Evolutionary conservation across 2,329 filamentous ascomycete species (phyloP).

Genomic region (Amylocarpus encephaloides): DNA sequence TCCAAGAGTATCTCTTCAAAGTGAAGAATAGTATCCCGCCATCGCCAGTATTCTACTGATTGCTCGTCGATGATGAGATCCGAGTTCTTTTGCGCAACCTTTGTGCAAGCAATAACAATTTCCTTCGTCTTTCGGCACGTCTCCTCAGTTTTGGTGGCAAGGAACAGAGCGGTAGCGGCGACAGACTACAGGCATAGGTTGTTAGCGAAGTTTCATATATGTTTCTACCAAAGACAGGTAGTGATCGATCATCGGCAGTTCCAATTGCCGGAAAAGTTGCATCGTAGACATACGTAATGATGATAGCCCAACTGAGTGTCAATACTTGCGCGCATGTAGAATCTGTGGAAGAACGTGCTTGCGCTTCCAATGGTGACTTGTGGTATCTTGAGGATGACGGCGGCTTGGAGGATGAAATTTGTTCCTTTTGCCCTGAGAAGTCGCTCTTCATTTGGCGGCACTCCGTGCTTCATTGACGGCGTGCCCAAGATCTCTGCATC

Average conservation of each 20-base stretch:
- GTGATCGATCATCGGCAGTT: no score
- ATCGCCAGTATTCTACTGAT: slow-evolving; percentile 96
- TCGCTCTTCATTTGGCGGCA: slow-evolving; percentile 70
- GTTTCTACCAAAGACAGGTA: neutral
- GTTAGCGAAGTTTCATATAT: neutral
- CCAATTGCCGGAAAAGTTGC: neutral
- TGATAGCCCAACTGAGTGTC: slow-evolving; percentile 73
- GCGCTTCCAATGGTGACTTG: slow-evolving; percentile 90
- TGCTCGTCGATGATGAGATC: slow-evolving; percentile 90
- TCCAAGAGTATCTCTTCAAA: slow-evolving; percentile 93
- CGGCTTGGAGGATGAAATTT: slow-evolving; percentile 93
- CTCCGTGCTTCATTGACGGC: slow-evolving; percentile 78
- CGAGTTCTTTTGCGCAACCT: slow-evolving; percentile 90
- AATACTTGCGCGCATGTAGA: slow-evolving; percentile 86
- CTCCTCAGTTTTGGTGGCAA: slow-evolving; percentile 96
- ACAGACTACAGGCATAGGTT: slow-evolving; percentile 51
- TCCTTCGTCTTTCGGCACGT: slow-evolving; percentile 95
- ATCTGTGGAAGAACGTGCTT: slow-evolving; percentile 90
- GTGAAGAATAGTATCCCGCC: slow-evolving; percentile 87
- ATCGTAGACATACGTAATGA: slow-evolving; percentile 64
- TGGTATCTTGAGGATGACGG: slow-evolving; percentile 84
- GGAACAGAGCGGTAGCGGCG: slow-evolving; percentile 83
- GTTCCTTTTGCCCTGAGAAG: slow-evolving; percentile 81
- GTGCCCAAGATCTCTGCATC: slow-evolving; percentile 74
- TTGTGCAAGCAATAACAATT: slow-evolving; percentile 86